Evolutionary conservation across 257 asterid genomes (phyloP).

Genomic region (Osmanthus fragrans): DNA sequence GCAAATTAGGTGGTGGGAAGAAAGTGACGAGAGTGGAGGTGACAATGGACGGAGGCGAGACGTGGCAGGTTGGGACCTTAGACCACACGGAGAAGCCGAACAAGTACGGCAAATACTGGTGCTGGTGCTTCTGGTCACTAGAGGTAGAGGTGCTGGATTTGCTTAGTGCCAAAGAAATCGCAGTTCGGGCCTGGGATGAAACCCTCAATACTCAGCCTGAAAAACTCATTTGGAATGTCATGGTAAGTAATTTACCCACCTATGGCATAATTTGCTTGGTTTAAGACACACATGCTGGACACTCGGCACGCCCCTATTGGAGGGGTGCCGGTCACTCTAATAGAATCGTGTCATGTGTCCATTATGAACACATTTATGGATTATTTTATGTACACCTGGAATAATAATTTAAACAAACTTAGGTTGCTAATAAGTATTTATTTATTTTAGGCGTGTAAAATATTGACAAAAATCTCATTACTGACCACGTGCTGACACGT

Average conservation of each 20-base stretch:
- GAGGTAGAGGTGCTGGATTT: constrained; percentile 85
- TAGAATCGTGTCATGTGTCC: no score
- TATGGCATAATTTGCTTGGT: no score
- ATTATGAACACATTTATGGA: no score
- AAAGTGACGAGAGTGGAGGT: constrained; percentile 92
- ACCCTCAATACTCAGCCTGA: constrained; percentile 92
- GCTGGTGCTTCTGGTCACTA: constrained; percentile 96
- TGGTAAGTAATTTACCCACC: constrained; percentile 46
- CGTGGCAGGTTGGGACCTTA: constrained; percentile 63
- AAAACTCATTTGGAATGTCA: constrained; percentile 87
- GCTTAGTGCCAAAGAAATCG: constrained; percentile 79
- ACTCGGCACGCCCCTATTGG: no score
- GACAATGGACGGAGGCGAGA: constrained; percentile 84
- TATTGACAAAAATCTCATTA: not conserved
- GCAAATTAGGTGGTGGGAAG: constrained; percentile 77
- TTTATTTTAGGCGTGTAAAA: not conserved
- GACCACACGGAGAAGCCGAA: constrained; percentile 75
- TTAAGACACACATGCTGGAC: no score
- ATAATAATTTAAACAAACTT: no score
- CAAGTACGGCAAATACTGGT: constrained; percentile 88
- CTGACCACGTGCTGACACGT: not conserved
- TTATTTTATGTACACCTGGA: no score
- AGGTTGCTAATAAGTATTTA: no score
- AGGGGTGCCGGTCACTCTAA: no score
- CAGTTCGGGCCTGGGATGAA: constrained; percentile 96